A percentile compares a stretch with the other conserved stretches of the same genome.
These are phyloP conservation scores for Luzula sylvatica DNA, from an alignment of 176 grass and related monocot species.

Conservation along the genomic window DNA sequence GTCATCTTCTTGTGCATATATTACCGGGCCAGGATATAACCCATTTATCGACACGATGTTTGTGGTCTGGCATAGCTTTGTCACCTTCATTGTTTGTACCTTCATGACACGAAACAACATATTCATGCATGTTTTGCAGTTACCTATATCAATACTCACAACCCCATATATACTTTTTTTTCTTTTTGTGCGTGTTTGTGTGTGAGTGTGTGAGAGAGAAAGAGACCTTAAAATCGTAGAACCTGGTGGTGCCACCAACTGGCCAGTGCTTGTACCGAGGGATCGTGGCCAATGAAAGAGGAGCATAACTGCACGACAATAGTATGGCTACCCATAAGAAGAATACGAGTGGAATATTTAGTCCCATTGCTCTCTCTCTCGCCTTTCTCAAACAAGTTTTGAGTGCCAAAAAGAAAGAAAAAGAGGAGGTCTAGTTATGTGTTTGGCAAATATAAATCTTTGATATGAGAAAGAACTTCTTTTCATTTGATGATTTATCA, in stretches of 20 bases:
- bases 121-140: too few relatives aligned
- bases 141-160: too few relatives aligned
- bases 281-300: neutral
- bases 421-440: too few relatives aligned
- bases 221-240: constrained; percentile 26
- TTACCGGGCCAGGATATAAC: constrained; percentile 35
- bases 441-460: too few relatives aligned
- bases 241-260: neutral
- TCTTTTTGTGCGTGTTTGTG: neutral
- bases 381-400: neutral
- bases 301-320: neutral
- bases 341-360: neutral
- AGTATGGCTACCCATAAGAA: neutral
- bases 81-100: constrained; percentile 42
- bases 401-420: neutral
- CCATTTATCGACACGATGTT: constrained; percentile 48
- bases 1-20: constrained; percentile 56
- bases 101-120: neutral
- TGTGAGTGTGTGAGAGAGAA: too few relatives aligned
- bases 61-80: constrained; percentile 46
- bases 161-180: neutral
- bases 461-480: too few relatives aligned
- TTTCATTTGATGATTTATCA: too few relatives aligned
- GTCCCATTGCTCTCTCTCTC: neutral
- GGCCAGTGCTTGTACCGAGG: neutral